Evolutionary conservation across 2,329 filamentous ascomycete species (phyloP).

Genomic region (Stachybotrys chartarum): DNA sequence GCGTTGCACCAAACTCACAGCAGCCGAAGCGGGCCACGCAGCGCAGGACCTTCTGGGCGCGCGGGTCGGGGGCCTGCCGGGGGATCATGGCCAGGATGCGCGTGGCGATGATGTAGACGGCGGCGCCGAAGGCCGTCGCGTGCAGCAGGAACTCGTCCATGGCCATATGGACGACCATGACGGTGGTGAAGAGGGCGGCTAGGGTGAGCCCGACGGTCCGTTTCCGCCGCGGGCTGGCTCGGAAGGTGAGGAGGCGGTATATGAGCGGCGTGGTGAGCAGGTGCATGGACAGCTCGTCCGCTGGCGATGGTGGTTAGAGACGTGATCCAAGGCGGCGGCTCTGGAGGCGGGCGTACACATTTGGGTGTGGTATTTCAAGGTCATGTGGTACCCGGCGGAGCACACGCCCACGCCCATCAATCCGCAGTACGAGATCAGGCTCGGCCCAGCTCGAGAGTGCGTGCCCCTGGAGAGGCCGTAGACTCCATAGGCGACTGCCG

Average conservation of each 20-base stretch:
- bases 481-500: conserved; percentile 27
- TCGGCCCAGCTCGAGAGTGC: conserved; percentile 11
- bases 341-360: conserved; percentile 15
- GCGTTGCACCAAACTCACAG: conserved; percentile 4
- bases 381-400: conserved; percentile 25
- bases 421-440: conserved; percentile 27
- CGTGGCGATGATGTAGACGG: conserved; percentile 25
- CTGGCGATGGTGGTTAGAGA: conserved; percentile 10
- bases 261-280: conserved; percentile 32
- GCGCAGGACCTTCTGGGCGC: conserved; percentile 9
- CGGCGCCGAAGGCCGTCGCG: conserved; percentile 25
- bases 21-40: conserved; percentile 11
- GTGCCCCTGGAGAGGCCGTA: conserved; percentile 23
- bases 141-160: conserved; percentile 35
- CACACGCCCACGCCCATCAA: conserved; percentile 27
- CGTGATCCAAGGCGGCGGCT: background rate
- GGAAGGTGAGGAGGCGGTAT: conserved; percentile 30
- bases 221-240: conserved; percentile 15
- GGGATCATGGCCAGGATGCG: conserved; percentile 21
- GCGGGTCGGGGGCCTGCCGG: conserved; percentile 19
- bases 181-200: conserved; percentile 15
- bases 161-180: conserved; percentile 33
- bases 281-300: conserved; percentile 34
- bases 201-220: conserved; percentile 13
- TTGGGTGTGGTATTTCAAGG: conserved; percentile 25